phyloP scores from a whole-genome alignment of 176 grass and related monocot species.

The Pontederia crassipes region DNA sequence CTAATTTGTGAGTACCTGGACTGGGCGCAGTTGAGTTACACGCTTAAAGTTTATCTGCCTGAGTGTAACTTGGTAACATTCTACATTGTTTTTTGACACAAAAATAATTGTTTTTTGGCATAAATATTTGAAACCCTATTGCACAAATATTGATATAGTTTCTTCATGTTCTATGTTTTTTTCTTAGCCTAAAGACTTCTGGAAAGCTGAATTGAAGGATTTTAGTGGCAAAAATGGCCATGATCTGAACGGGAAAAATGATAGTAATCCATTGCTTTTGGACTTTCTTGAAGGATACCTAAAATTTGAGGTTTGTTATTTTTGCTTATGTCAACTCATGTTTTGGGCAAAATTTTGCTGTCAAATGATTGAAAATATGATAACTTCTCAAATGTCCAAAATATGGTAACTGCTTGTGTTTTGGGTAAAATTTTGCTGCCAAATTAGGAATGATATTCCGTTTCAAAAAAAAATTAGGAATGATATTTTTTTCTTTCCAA shows the following conservation, averaged over 20 bases:
- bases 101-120: too few relatives aligned
- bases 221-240: conserved; percentile 61
- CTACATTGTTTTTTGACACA: background rate
- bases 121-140: too few relatives aligned
- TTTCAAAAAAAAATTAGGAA: too few relatives aligned
- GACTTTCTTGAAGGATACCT: conserved; percentile 90
- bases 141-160: too few relatives aligned
- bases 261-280: conserved; percentile 81
- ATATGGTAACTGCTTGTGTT: background rate
- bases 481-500: too few relatives aligned
- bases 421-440: too few relatives aligned
- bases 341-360: too few relatives aligned
- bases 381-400: too few relatives aligned
- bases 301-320: conserved; percentile 76
- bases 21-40: conserved; percentile 86
- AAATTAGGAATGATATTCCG: too few relatives aligned
- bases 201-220: conserved; percentile 76
- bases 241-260: conserved; percentile 55
- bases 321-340: too few relatives aligned
- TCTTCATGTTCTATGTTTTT: background rate
- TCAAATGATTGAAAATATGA: conserved; percentile 7
- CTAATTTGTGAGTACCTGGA: conserved; percentile 86
- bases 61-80: conserved; percentile 89
- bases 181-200: conserved; percentile 71
- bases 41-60: conserved; percentile 85